phyloP scores from a whole-genome alignment of 805 yeast genomes.

The Yamadazyma akitaensis region DNA sequence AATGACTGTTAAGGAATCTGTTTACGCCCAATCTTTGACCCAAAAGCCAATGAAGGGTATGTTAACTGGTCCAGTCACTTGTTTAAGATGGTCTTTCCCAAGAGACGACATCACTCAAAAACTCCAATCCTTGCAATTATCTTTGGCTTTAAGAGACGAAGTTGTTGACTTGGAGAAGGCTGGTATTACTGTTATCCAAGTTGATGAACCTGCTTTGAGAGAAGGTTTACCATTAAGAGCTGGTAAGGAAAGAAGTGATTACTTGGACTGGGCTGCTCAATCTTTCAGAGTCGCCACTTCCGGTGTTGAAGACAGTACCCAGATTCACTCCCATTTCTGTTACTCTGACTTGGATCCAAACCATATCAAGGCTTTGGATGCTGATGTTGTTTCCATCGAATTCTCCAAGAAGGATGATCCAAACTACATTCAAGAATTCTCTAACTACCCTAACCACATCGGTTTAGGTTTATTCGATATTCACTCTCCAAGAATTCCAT shows the following conservation, averaged over 20 bases:
- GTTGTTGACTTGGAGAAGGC: slow-evolving; percentile 97
- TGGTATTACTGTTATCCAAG: slow-evolving; percentile 97
- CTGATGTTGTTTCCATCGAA: slow-evolving; percentile 98
- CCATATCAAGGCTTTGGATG: slow-evolving; percentile 99
- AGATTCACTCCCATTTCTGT: slow-evolving; percentile 99
- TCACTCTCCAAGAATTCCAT: slow-evolving; percentile 99
- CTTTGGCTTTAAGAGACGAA: slow-evolving; percentile 97
- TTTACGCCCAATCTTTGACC: slow-evolving; percentile 96
- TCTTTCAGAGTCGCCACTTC: slow-evolving; percentile 99
- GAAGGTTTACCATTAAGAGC: slow-evolving; percentile 99
- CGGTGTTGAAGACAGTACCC: slow-evolving; percentile 92
- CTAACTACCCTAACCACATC: slow-evolving; percentile 98
- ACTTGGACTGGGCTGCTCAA: slow-evolving; percentile 98
- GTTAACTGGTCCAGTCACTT: slow-evolving; percentile 99
- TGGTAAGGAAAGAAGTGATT: slow-evolving; percentile 93
- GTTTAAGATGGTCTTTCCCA: slow-evolving; percentile 99
- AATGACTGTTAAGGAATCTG: slow-evolving; percentile 98
- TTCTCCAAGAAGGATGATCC: slow-evolving; percentile 99
- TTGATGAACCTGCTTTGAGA: slow-evolving; percentile 99
- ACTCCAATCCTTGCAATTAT: slow-evolving; percentile 94
- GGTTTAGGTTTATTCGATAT: slow-evolving; percentile 99
- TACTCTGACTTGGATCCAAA: slow-evolving; percentile 99
- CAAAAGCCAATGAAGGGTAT: slow-evolving; percentile 98
- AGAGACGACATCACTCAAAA: slow-evolving; percentile 94
- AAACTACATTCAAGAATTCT: slow-evolving; percentile 95